phyloP scores from a whole-genome alignment of 2,329 filamentous ascomycete species.

The Cytospora piceicola region DNA sequence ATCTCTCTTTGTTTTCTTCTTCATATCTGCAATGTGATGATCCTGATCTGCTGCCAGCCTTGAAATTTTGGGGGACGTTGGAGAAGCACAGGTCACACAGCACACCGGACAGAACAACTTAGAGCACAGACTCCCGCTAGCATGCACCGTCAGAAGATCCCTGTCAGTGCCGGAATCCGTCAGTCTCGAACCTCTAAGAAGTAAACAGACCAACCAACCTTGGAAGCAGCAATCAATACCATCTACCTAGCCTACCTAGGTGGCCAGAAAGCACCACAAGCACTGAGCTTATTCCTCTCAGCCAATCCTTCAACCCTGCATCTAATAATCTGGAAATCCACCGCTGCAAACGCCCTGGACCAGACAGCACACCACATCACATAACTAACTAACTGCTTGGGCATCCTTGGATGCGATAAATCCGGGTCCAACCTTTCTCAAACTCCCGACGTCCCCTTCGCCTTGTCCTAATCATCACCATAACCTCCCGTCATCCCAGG shows the following conservation, averaged over 20 bases:
- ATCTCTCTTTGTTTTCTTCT: background rate
- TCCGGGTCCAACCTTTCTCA: background rate
- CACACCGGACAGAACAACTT: background rate
- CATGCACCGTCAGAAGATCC: background rate
- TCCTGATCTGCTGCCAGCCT: background rate
- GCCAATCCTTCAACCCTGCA: background rate
- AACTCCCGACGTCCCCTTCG: background rate
- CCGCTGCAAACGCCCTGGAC: background rate
- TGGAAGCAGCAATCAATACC: background rate
- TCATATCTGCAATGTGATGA: background rate
- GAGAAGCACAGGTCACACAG: background rate
- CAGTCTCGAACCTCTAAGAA: background rate
- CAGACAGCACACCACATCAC: slow-evolving; percentile 3
- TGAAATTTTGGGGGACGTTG: background rate
- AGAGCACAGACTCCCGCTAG: background rate
- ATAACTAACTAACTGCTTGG: background rate
- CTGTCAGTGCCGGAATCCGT: background rate
- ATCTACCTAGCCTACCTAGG: too few species aligned
- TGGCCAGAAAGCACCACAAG: background rate
- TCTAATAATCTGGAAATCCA: background rate
- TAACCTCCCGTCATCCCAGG: background rate
- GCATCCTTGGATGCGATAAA: background rate
- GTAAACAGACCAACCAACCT: slow-evolving; percentile 4
- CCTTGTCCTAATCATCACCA: background rate
- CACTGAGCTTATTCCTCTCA: background rate